A percentile compares a stretch with the other conserved stretches of the same genome.
Evolutionary conservation across 2,329 filamentous ascomycete genomes (phyloP).

Genomic region (Chaetomium sp.): DNA sequence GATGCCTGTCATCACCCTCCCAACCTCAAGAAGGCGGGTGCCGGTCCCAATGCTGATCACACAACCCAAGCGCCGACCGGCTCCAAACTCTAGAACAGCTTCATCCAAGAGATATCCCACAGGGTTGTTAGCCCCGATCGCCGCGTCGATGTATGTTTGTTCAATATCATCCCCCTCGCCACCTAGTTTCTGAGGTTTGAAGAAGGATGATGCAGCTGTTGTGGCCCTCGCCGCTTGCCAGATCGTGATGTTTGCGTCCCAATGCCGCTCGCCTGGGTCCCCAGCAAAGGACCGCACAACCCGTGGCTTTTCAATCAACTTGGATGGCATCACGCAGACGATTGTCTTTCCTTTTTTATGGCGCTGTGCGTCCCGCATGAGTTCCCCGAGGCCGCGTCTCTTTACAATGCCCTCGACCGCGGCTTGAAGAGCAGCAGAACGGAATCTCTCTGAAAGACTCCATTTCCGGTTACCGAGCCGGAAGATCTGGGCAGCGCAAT

Average conservation of each 20-base stretch:
- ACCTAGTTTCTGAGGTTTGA: constrained; percentile 36
- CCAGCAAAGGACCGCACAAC: constrained; percentile 21
- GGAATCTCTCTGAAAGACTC: constrained; percentile 25
- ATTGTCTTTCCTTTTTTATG: constrained; percentile 22
- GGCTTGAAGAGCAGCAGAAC: constrained; percentile 28
- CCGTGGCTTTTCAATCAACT: constrained; percentile 5
- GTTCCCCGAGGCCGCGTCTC: constrained; percentile 8
- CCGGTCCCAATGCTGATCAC: constrained; percentile 30
- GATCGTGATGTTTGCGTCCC: constrained; percentile 27
- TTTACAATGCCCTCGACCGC: constrained; percentile 24
- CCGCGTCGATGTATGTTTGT: constrained; percentile 37
- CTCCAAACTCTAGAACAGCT: constrained; percentile 24
- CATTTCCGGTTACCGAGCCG: constrained; percentile 21
- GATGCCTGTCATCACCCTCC: background rate
- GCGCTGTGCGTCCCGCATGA: constrained; percentile 20
- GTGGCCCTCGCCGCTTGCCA: constrained; percentile 40
- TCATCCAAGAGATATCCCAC: constrained; percentile 25
- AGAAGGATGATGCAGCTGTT: constrained; percentile 35
- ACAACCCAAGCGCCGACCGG: constrained; percentile 24
- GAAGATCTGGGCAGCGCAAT: constrained; percentile 34
- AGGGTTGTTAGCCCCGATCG: constrained; percentile 40
- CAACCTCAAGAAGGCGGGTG: constrained; percentile 13
- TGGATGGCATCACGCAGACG: constrained; percentile 25
- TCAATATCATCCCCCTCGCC: constrained; percentile 13
- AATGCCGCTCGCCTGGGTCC: constrained; percentile 7